Evolutionary conservation across 2,329 filamentous ascomycete species (phyloP), one percentile per base, ranked within the genome.

Genomic region (Pyricularia sp.): DNA sequence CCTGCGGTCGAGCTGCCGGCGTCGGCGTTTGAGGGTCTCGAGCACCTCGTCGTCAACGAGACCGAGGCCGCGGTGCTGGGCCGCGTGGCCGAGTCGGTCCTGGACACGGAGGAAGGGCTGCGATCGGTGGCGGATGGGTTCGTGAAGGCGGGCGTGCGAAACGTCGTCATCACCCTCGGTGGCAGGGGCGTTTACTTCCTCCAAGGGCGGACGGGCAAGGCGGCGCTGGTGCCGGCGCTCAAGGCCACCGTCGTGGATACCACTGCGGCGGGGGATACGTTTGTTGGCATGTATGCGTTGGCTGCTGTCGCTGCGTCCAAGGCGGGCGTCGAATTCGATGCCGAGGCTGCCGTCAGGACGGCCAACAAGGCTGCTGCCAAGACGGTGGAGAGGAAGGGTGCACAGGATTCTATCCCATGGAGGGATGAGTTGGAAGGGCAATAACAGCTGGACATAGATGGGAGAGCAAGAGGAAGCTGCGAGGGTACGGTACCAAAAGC

Each of bases 201-300:
- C 65, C 83, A 79, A 24, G 76, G 76, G 31, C 49, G 26, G 26
- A 53, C 67, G 3, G 75, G 74, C 28, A 71, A 70, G 59, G 78
- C 78, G 64, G 81, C 78, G 1, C 71, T 86, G 68, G 75, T 92
- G 4, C 74, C 78, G 2, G 91, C 90, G 0, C 81, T 84, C 67
- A 88, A 89, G 75, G 88, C 91, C 4, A 77, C 74, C 24, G 93
- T 97, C 1, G 85, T 97, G 4, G 93, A 97, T 74, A 97, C 93
- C 1, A 97, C 93, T 8, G 93, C 89, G 1, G 94, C 94, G 5
- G 93, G 93, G 0, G 93, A 97, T 74, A 97, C 93, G 0, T 97
- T 97, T 77, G 90, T 96, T 5, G 93, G 94, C 1, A 89, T 86
- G 26, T 96, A 96, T 74, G 89, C 91, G 2, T 84, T 94, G 30